A percentile compares a stretch with the other conserved stretches of the same genome.
phyloP scores from a whole-genome alignment of 441 rosid species.

The Gossypium laxum region DNA sequence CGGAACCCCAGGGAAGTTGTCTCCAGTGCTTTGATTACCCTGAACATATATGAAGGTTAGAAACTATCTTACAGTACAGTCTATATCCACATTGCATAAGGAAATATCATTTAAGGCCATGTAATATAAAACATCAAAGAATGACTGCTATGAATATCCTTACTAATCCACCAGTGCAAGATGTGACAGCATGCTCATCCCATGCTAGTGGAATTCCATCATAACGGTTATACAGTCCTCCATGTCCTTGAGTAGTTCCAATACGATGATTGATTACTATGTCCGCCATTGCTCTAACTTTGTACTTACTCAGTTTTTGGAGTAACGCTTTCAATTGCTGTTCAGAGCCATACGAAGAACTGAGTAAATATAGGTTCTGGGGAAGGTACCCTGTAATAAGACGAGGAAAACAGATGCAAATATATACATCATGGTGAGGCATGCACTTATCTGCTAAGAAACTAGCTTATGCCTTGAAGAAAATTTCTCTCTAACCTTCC shows the following conservation, averaged over 20 bases:
- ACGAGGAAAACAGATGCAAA: not conserved
- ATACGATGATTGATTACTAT: constrained; percentile 86
- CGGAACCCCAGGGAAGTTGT: constrained; percentile 82
- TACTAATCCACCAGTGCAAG: constrained; percentile 84
- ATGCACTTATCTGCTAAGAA: not conserved
- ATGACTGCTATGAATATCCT: not conserved
- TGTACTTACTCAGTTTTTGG: constrained; percentile 57
- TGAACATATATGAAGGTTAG: constrained; percentile 19
- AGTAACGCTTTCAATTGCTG: constrained; percentile 55
- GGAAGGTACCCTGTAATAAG: constrained; percentile 68
- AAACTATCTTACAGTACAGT: not conserved
- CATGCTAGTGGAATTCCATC: constrained; percentile 77
- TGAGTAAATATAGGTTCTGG: constrained; percentile 67
- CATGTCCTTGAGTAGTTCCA: constrained; percentile 74
- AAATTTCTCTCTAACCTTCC: constrained; percentile 45
- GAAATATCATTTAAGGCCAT: not conserved
- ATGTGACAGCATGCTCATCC: constrained; percentile 82
- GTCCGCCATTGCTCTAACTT: constrained; percentile 91
- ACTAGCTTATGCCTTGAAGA: not conserved
- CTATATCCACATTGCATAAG: not conserved
- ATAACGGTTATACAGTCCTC: constrained; percentile 75
- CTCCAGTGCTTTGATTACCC: constrained; percentile 81
- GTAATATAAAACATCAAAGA: constrained; percentile 1
- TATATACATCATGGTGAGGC: not conserved
- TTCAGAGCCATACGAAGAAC: constrained; percentile 82